Conservation (phyloP, 1,284 basidiomycete genomes). For the Pascua guehoae region DNA sequence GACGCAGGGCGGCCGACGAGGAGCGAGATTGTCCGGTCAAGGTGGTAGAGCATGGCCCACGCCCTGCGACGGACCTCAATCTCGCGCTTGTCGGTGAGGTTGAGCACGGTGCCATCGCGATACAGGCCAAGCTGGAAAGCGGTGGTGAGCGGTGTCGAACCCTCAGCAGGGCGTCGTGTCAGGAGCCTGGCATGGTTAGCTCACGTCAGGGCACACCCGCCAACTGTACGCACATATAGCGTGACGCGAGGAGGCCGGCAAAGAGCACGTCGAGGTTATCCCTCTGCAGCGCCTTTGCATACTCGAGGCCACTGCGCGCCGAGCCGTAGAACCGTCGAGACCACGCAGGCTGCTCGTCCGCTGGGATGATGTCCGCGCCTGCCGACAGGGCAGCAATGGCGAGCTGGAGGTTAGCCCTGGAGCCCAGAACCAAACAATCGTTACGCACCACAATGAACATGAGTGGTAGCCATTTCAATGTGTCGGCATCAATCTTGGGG, state of each 20-base stretch:
- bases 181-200: constrained; percentile 37
- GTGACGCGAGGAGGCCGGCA: constrained; percentile 48
- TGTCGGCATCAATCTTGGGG: constrained; percentile 47
- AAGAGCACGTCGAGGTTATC: constrained; percentile 51
- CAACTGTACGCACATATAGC: constrained; percentile 45
- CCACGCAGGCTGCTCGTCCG: constrained; percentile 46
- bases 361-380: constrained; percentile 42
- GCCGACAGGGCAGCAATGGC: constrained; percentile 50
- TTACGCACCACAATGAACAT: constrained; percentile 50
- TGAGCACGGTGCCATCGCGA: constrained; percentile 50
- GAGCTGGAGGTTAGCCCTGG: constrained; percentile 29
- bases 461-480: constrained; percentile 49
- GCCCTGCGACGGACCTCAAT: constrained; percentile 50
- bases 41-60: constrained; percentile 50
- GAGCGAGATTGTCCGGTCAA: constrained; percentile 49
- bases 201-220: neutral
- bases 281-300: constrained; percentile 49
- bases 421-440: neutral
- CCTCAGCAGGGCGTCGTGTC: constrained; percentile 49
- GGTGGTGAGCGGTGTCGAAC: constrained; percentile 49
- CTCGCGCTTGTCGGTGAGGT: constrained; percentile 48
- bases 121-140: constrained; percentile 51
- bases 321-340: constrained; percentile 49
- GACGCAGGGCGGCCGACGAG: constrained; percentile 50
- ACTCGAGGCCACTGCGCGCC: constrained; percentile 47